These are phyloP conservation scores for Pseudozyma sp. DNA, from an alignment of 1,284 basidiomycete species.

Conservation along the genomic window DNA sequence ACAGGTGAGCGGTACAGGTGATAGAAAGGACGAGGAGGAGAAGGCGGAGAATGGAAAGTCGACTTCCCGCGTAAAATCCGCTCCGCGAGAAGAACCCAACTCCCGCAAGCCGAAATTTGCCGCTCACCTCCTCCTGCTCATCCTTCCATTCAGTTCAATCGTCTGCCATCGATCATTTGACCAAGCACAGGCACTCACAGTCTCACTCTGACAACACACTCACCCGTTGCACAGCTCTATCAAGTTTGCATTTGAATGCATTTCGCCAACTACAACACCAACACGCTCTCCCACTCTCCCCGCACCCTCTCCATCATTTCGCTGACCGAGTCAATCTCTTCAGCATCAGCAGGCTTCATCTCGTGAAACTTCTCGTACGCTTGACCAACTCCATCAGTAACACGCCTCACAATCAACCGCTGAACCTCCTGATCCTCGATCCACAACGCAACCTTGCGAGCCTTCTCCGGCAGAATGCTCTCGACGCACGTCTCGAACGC, in stretches of 20 bases:
- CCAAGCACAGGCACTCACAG: no score
- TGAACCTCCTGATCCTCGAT: constrained; percentile 38
- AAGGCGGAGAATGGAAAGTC: no score
- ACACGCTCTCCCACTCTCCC: constrained; percentile 10
- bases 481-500: constrained; percentile 46
- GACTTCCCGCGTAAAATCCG: no score
- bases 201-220: no score
- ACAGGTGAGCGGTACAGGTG: no score
- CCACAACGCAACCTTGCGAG: constrained; percentile 26
- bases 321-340: not conserved
- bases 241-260: no score
- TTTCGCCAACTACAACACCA: not conserved
- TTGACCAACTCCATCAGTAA: constrained; percentile 4
- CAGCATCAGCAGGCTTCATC: constrained; percentile 3
- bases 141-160: not conserved
- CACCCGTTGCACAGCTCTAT: not conserved
- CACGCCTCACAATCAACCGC: constrained; percentile 9
- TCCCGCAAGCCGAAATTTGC: not conserved
- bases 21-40: no score
- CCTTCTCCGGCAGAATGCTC: constrained; percentile 26
- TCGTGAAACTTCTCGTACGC: constrained; percentile 16
- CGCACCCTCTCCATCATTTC: constrained; percentile 18
- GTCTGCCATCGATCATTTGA: not conserved
- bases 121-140: no score
- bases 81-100: not conserved